phyloP scores from a whole-genome alignment of 257 asterid species.

The Gentiana macrophylla region DNA sequence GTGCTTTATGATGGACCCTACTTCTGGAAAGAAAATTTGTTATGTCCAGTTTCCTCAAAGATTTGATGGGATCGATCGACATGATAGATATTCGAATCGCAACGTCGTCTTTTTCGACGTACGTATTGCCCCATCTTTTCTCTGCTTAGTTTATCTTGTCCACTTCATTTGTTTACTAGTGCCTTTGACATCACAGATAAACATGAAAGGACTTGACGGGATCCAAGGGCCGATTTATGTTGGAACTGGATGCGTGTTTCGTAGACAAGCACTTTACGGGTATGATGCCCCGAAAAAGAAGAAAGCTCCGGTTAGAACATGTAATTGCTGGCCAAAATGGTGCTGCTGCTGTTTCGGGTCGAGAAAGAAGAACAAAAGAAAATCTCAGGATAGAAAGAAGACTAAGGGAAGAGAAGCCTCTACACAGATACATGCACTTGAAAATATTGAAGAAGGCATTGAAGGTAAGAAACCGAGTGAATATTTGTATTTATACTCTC shows the following conservation, averaged over 20 bases:
- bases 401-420: slow-evolving; percentile 56
- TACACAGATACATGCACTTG: slow-evolving; percentile 93
- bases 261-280: slow-evolving; percentile 94
- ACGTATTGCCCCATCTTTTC: slow-evolving; percentile 16
- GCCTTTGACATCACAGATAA: slow-evolving; percentile 39
- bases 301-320: slow-evolving; percentile 83
- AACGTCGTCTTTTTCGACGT: slow-evolving; percentile 94
- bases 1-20: slow-evolving; percentile 99
- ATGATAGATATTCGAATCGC: slow-evolving; percentile 91
- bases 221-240: slow-evolving; percentile 98
- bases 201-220: slow-evolving; percentile 98
- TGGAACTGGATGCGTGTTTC: slow-evolving; percentile 93
- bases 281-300: slow-evolving; percentile 87
- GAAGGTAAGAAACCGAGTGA: slow-evolving; percentile 44
- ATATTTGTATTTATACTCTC: not conserved
- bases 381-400: slow-evolving; percentile 65
- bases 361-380: slow-evolving; percentile 53
- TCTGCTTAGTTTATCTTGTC: not conserved
- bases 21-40: slow-evolving; percentile 92
- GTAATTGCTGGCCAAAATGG: slow-evolving; percentile 92
- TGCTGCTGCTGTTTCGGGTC: slow-evolving; percentile 48
- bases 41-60: slow-evolving; percentile 97
- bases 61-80: slow-evolving; percentile 93
- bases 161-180: slow-evolving; percentile 14
- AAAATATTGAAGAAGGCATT: slow-evolving; percentile 88